phyloP scores from a whole-genome alignment of 495 filamentous ascomycete species.

The Tuber borchii region DNA sequence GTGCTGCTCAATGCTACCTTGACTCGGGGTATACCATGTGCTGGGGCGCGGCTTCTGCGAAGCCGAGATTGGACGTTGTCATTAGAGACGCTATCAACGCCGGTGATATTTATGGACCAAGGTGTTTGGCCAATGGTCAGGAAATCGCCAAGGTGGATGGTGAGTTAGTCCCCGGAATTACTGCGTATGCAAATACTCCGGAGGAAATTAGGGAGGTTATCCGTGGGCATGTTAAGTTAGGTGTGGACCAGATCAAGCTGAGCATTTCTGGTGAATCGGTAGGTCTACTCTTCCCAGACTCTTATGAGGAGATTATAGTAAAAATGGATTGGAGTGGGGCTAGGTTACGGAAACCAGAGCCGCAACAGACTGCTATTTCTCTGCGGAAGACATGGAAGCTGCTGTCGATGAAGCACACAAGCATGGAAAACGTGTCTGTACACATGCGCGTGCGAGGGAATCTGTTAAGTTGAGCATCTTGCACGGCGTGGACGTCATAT shows the following conservation, averaged over 20 bases:
- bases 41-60: conserved; percentile 51
- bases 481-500: conserved; percentile 52
- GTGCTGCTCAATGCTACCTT: conserved; percentile 46
- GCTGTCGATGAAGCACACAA: conserved; percentile 51
- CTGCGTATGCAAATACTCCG: conserved; percentile 48
- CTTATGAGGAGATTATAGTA: neutral
- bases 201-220: conserved; percentile 49
- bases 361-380: conserved; percentile 50
- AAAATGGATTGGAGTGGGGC: neutral
- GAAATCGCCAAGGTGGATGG: conserved; percentile 49
- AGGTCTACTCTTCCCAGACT: neutral
- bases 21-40: conserved; percentile 51
- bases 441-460: conserved; percentile 50
- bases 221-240: conserved; percentile 46
- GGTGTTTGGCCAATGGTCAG: conserved; percentile 49
- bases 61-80: conserved; percentile 49
- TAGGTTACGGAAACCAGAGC: conserved; percentile 45
- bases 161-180: conserved; percentile 48
- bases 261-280: conserved; percentile 49
- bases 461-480: conserved; percentile 48
- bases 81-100: conserved; percentile 53
- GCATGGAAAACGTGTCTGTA: conserved; percentile 47
- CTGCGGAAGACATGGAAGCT: conserved; percentile 48
- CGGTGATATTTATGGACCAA: conserved; percentile 51
- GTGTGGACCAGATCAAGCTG: conserved; percentile 52